These are phyloP conservation scores for Didymella pinodella DNA, from an alignment of 2,329 filamentous ascomycete species.

Conservation along the genomic window DNA sequence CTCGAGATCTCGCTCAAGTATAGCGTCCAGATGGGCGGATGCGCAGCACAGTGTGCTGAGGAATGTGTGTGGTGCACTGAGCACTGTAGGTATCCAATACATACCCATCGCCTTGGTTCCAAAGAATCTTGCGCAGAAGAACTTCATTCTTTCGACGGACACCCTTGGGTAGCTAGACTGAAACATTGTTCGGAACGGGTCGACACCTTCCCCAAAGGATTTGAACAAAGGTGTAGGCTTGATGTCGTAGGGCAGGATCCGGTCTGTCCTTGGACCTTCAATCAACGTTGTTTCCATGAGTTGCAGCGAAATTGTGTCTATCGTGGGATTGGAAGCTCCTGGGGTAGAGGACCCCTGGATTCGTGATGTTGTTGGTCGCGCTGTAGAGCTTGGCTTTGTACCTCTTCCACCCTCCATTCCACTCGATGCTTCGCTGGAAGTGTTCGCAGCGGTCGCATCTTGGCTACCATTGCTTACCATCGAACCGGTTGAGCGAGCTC, in stretches of 20 bases:
- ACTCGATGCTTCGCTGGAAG: too few relatives aligned
- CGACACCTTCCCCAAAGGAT: constrained; percentile 44
- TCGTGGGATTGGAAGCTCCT: too few relatives aligned
- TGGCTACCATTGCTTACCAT: background rate
- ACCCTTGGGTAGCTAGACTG: constrained; percentile 40
- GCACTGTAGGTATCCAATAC: constrained; percentile 48
- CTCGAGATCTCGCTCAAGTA: constrained; percentile 33
- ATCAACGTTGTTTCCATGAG: constrained; percentile 4
- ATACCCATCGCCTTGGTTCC: constrained; percentile 45
- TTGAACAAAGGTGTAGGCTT: constrained; percentile 24
- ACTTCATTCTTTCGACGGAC: constrained; percentile 46
- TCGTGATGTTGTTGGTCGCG: too few relatives aligned
- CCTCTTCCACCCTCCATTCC: too few relatives aligned
- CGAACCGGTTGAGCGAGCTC: constrained; percentile 23
- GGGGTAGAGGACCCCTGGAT: too few relatives aligned
- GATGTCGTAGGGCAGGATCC: background rate
- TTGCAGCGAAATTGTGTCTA: too few relatives aligned
- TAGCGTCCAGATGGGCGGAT: constrained; percentile 45
- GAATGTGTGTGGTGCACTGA: constrained; percentile 46
- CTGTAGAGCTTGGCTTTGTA: too few relatives aligned
- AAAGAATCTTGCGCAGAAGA: constrained; percentile 46
- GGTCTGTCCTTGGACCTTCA: too few relatives aligned
- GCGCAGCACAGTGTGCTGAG: constrained; percentile 50
- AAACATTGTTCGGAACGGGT: constrained; percentile 49
- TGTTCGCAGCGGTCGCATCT: too few relatives aligned